Evolutionary conservation across 306 rosid genomes (phyloP).

Genomic region (Trifolium repens): DNA sequence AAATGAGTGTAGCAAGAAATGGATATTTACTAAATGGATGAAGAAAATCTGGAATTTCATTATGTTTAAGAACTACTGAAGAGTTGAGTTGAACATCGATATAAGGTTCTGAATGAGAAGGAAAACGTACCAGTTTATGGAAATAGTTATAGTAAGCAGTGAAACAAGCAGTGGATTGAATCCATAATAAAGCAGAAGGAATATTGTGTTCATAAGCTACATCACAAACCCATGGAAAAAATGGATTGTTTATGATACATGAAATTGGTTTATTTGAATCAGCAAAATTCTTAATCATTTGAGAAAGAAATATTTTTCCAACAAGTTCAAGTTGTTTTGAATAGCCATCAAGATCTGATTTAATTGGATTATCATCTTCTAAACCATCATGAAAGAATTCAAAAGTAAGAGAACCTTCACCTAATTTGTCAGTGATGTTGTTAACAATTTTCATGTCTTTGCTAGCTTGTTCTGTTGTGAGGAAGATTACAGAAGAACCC

Average conservation of each 20-base stretch:
- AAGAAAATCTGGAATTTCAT: slow-evolving; percentile 69
- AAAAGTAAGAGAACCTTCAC: slow-evolving; percentile 65
- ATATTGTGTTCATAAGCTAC: slow-evolving; percentile 50
- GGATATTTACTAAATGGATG: slow-evolving; percentile 15
- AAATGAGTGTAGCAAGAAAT: slow-evolving; percentile 43
- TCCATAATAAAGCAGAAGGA: slow-evolving; percentile 66
- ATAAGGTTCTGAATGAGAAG: slow-evolving; percentile 53
- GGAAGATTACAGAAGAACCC: slow-evolving; percentile 65
- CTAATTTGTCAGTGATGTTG: slow-evolving; percentile 50
- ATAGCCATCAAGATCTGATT: slow-evolving; percentile 11
- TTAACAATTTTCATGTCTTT: slow-evolving; percentile 48
- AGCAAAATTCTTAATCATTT: slow-evolving; percentile 43
- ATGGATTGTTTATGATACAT: slow-evolving; percentile 67
- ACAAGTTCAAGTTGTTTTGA: slow-evolving; percentile 46
- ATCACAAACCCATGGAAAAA: slow-evolving; percentile 72
- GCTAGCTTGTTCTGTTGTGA: slow-evolving; percentile 52
- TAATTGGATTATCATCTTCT: slow-evolving; percentile 40
- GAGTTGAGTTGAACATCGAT: no score
- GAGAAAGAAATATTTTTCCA: slow-evolving; percentile 46
- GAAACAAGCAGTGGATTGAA: slow-evolving; percentile 67
- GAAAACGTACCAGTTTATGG: slow-evolving; percentile 57
- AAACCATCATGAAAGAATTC: slow-evolving; percentile 67
- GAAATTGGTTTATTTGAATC: slow-evolving; percentile 52
- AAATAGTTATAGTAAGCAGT: slow-evolving; percentile 56
- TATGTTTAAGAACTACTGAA: slow-evolving; percentile 45